A percentile compares a stretch with the other conserved stretches of the same genome.
phyloP scores from a whole-genome alignment of 805 yeast species.

The Candida piceae region DNA sequence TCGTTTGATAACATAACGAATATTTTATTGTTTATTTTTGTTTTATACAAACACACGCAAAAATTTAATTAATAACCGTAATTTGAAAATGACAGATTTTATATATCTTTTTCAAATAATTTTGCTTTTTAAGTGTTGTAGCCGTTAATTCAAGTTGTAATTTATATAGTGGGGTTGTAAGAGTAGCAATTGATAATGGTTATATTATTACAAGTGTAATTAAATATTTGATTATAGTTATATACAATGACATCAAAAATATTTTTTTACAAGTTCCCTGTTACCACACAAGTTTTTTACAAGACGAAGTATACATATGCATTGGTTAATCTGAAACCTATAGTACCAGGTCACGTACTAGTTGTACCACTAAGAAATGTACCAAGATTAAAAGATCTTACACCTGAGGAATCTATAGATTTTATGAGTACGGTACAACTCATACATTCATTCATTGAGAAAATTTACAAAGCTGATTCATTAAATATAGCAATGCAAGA shows the following conservation, averaged over 20 bases:
- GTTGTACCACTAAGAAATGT: constrained; percentile 78
- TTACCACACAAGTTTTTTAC: constrained; percentile 53
- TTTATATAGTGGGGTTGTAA: too few species aligned
- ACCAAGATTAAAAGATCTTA: constrained; percentile 61
- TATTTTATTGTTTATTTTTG: too few species aligned
- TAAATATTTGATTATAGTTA: too few species aligned
- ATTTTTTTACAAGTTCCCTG: constrained; percentile 48
- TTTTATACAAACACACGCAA: too few species aligned
- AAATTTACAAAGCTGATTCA: constrained; percentile 71
- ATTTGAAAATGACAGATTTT: too few species aligned
- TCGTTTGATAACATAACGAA: too few species aligned
- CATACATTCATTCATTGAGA: constrained; percentile 62
- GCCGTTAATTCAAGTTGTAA: too few species aligned
- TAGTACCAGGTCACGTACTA: constrained; percentile 90
- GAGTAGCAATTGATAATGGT: too few species aligned
- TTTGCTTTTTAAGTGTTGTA: too few species aligned
- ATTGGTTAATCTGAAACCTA: constrained; percentile 84
- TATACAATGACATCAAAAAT: constrained; percentile 21
- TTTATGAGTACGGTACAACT: constrained; percentile 71
- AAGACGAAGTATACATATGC: constrained; percentile 69
- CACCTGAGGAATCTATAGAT: constrained; percentile 68
- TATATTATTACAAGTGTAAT: too few species aligned
- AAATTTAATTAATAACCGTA: too few species aligned
- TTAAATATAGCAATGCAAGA: constrained; percentile 92
- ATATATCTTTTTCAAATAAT: too few species aligned